These are phyloP conservation scores for Pichia paraexigua DNA, from an alignment of 805 yeast genomes.

Conservation along the genomic window DNA sequence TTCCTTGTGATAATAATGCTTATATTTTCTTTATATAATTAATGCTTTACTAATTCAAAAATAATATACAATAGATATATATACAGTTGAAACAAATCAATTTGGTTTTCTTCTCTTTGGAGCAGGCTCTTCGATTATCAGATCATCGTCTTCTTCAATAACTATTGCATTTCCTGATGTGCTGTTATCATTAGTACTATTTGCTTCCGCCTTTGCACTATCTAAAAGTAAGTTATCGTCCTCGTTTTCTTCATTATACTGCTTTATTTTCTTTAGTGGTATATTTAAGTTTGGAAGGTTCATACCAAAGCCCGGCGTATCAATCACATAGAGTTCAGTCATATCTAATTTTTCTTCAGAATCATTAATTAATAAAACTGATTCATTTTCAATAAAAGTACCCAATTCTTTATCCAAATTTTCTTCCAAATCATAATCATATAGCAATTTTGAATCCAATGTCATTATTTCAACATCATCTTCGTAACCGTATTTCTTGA, in stretches of 20 bases:
- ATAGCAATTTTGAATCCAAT: conserved; percentile 46
- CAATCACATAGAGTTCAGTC: conserved; percentile 48
- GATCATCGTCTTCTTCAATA: conserved; percentile 8
- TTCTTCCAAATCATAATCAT: conserved; percentile 87
- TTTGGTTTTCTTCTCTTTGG: conserved; percentile 5
- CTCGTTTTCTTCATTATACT: conserved; percentile 14
- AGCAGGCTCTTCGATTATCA: conserved; percentile 10
- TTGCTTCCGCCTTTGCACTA: conserved; percentile 6
- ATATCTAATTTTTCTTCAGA: conserved; percentile 63
- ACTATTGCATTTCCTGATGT: background rate
- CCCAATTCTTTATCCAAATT: conserved; percentile 42
- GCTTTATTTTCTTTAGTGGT: conserved; percentile 9
- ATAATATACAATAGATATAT: background rate
- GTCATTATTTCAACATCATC: conserved; percentile 50
- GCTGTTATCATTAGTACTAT: background rate
- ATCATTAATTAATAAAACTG: conserved; percentile 64
- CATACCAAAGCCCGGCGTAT: conserved; percentile 9
- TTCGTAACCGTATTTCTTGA: conserved; percentile 43
- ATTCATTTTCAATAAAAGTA: conserved; percentile 49
- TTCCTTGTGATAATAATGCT: background rate
- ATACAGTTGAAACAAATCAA: background rate
- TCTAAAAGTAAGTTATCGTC: conserved; percentile 15
- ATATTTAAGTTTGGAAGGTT: conserved; percentile 19
- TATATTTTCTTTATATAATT: background rate
- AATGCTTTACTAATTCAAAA: background rate